Conservation (phyloP, 805 yeast species). For the Barnettozyma wickerhamii region DNA sequence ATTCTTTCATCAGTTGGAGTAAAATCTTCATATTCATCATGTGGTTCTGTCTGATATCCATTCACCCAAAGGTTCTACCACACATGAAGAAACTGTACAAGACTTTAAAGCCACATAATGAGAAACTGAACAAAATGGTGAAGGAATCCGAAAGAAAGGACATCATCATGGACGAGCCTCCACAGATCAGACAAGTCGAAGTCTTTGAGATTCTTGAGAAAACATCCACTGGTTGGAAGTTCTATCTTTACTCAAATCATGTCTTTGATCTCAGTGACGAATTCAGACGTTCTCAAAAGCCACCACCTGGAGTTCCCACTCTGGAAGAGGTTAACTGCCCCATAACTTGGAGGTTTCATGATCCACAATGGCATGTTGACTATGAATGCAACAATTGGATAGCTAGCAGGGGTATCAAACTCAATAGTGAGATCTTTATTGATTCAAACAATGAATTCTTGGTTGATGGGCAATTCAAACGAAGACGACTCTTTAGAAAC, state of each 20-base stretch:
- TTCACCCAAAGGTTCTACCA: constrained; percentile 55
- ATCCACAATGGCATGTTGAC: constrained; percentile 65
- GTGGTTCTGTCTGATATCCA: constrained; percentile 49
- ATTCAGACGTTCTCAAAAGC: constrained; percentile 40
- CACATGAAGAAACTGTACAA: constrained; percentile 22
- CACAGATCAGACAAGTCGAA: constrained; percentile 61
- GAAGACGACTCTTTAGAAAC: constrained; percentile 52
- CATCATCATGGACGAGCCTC: constrained; percentile 67
- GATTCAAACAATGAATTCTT: constrained; percentile 47
- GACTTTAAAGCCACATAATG: constrained; percentile 23
- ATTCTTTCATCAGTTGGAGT: constrained; percentile 61
- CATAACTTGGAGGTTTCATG: constrained; percentile 60
- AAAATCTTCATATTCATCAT: constrained; percentile 48
- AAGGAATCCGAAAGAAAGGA: constrained; percentile 39
- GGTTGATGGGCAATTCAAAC: constrained; percentile 44
- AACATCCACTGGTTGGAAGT: constrained; percentile 59
- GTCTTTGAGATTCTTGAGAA: constrained; percentile 65
- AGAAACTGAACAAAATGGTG: constrained; percentile 28
- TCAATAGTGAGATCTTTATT: constrained; percentile 22
- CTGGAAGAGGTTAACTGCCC: constrained; percentile 64
- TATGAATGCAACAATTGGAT: constrained; percentile 49
- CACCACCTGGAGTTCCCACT: constrained; percentile 61
- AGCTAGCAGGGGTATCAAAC: constrained; percentile 35
- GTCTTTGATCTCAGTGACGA: constrained; percentile 50
- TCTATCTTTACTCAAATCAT: constrained; percentile 50